Percentiles rank a stretch among this genome's conserved stretches.
These are phyloP conservation scores for Parathielavia appendiculata DNA, from an alignment of 495 filamentous ascomycete species.

Conservation along the genomic window DNA sequence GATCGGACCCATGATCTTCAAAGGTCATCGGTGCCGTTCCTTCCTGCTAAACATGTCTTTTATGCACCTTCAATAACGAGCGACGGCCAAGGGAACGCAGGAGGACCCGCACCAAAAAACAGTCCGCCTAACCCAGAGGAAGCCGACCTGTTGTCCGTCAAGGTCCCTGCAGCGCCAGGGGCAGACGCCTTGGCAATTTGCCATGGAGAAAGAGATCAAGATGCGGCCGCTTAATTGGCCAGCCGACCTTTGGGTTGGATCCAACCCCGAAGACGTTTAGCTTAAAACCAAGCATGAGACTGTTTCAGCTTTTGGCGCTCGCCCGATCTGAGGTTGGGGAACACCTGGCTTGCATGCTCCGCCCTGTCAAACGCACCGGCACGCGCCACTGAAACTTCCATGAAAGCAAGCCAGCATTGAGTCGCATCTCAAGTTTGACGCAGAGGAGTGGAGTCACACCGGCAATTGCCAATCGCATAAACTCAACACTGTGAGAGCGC, in stretches of 20 bases:
- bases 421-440: neutral
- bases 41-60: neutral
- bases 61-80: neutral
- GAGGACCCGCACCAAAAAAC: neutral
- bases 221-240: constrained; percentile 9
- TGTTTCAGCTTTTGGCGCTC: constrained; percentile 19
- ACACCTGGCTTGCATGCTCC: constrained; percentile 21
- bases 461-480: neutral
- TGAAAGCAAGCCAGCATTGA: too few relatives aligned
- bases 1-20: neutral
- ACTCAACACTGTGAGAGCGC: neutral
- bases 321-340: constrained; percentile 11
- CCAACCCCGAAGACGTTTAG: constrained; percentile 6
- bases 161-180: neutral
- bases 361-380: constrained; percentile 8
- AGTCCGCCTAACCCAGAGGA: neutral
- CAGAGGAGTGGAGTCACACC: too few relatives aligned
- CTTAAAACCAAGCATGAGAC: constrained; percentile 19
- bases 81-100: neutral
- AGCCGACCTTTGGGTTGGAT: neutral
- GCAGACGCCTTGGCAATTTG: neutral
- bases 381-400: constrained; percentile 10
- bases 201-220: neutral
- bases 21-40: neutral
- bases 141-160: neutral